phyloP scores from a whole-genome alignment of 108 stramenopile species.

The Epipyxis sp. region DNA sequence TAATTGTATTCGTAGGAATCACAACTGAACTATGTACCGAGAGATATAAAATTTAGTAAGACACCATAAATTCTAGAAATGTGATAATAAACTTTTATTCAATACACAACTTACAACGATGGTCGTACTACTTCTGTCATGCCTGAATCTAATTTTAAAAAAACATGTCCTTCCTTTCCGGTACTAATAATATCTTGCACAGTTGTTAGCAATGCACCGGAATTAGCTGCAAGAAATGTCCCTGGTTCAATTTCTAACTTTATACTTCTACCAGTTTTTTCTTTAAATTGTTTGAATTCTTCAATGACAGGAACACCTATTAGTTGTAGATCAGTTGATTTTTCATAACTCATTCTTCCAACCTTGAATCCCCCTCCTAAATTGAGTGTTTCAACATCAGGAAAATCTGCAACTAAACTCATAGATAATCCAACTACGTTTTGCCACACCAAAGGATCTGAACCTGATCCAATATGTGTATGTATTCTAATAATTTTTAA shows the following conservation, averaged over 20 bases:
- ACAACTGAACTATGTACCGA: too few relatives aligned
- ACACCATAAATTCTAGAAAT: too few relatives aligned
- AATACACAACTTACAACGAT: too few relatives aligned
- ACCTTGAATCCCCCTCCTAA: slow-evolving; percentile 99
- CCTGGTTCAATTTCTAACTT: slow-evolving; percentile 95
- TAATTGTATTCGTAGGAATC: too few relatives aligned
- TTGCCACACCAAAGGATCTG: slow-evolving; percentile 93
- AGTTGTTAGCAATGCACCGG: slow-evolving; percentile 79
- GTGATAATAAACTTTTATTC: too few relatives aligned
- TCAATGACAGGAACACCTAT: slow-evolving; percentile 82
- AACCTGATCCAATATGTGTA: slow-evolving; percentile 96
- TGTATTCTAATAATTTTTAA: slow-evolving; percentile 87
- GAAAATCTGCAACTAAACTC: slow-evolving; percentile 73
- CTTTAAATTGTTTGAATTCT: slow-evolving; percentile 77
- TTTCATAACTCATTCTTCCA: slow-evolving; percentile 75
- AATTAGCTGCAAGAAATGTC: slow-evolving; percentile 93
- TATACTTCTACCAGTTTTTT: slow-evolving; percentile 74
- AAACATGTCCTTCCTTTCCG: slow-evolving; percentile 47
- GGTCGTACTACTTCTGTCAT: slow-evolving; percentile 99
- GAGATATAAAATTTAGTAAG: too few relatives aligned
- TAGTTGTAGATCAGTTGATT: slow-evolving; percentile 82
- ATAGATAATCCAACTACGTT: slow-evolving; percentile 78
- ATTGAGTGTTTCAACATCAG: slow-evolving; percentile 76
- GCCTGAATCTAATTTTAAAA: slow-evolving; percentile 90
- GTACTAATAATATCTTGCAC: slow-evolving; percentile 71